Conservation (phyloP, 192 early-diverging fungal genomes). For the Lobosporangium transversale region DNA sequence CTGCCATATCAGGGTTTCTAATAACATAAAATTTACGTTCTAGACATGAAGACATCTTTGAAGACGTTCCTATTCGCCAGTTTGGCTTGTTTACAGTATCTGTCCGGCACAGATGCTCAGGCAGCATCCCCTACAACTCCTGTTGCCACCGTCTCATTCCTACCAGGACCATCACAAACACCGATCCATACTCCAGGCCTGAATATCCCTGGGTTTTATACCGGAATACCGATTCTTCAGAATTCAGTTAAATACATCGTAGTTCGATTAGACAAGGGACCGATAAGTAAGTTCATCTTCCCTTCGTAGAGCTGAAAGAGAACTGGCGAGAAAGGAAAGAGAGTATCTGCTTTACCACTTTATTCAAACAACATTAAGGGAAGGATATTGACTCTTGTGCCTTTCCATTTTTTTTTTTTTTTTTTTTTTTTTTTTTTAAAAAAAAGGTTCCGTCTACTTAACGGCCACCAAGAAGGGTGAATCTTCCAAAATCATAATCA, state of each 20-base stretch:
- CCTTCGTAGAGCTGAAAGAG: neutral
- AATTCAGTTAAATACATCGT: constrained; percentile 21
- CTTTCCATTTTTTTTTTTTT: too few relatives aligned
- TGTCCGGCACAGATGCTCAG: constrained; percentile 14
- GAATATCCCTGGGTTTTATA: constrained; percentile 5
- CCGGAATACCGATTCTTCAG: constrained; percentile 17
- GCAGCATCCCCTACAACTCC: neutral
- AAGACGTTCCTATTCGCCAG: constrained; percentile 11
- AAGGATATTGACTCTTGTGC: too few relatives aligned
- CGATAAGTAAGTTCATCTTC: constrained; percentile 16
- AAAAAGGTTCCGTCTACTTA: constrained; percentile 21
- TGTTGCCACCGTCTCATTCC: neutral
- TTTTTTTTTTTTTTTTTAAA: too few relatives aligned
- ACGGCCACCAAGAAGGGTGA: constrained; percentile 32
- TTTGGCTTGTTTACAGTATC: constrained; percentile 20
- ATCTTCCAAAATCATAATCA: constrained; percentile 30
- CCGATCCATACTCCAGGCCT: constrained; percentile 35
- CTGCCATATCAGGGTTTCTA: neutral
- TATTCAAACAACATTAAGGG: neutral
- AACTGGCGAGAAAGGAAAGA: too few relatives aligned
- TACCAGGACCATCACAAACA: neutral
- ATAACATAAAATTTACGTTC: neutral
- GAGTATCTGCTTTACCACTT: too few relatives aligned
- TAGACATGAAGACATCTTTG: constrained; percentile 20
- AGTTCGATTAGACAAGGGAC: neutral